Evolutionary conservation across 2,329 filamentous ascomycete genomes (phyloP).

Genomic region (Metarhizium anisopliae): DNA sequence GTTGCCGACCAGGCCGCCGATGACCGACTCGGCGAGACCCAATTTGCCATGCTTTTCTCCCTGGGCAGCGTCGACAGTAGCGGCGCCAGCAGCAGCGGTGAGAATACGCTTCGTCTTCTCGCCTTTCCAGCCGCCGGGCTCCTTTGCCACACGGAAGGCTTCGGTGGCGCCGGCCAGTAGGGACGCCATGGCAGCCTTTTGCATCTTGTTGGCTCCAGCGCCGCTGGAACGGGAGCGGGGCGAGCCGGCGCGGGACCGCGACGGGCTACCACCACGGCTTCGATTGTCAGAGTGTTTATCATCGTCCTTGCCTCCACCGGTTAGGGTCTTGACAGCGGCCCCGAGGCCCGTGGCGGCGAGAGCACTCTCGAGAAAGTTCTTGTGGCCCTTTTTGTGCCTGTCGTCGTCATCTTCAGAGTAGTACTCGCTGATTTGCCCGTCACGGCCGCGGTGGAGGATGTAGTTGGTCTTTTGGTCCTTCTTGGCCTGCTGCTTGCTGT

Average conservation of each 20-base stretch:
- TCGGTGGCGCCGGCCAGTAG: constrained; percentile 84
- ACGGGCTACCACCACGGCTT: constrained; percentile 37
- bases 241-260: constrained; percentile 40
- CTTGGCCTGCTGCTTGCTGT: constrained; percentile 51
- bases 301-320: constrained; percentile 35
- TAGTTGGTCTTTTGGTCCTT: constrained; percentile 46
- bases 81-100: constrained; percentile 78
- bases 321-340: constrained; percentile 51
- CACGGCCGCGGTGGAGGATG: constrained; percentile 43
- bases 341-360: constrained; percentile 54
- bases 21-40: constrained; percentile 75
- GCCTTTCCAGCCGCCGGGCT: constrained; percentile 81
- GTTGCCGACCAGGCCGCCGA: constrained; percentile 81
- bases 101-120: constrained; percentile 87
- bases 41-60: constrained; percentile 70
- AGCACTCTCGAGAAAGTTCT: constrained; percentile 55
- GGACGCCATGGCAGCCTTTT: constrained; percentile 86
- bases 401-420: constrained; percentile 50
- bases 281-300: constrained; percentile 31
- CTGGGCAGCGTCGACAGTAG: constrained; percentile 72
- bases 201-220: constrained; percentile 49
- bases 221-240: constrained; percentile 34
- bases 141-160: constrained; percentile 82
- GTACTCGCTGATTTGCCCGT: constrained; percentile 43
- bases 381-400: constrained; percentile 51